Evolutionary conservation across 768 basidiomycete genomes (phyloP), one percentile per base, ranked within the genome.

Genomic region (Tylopilus intermedius): DNA sequence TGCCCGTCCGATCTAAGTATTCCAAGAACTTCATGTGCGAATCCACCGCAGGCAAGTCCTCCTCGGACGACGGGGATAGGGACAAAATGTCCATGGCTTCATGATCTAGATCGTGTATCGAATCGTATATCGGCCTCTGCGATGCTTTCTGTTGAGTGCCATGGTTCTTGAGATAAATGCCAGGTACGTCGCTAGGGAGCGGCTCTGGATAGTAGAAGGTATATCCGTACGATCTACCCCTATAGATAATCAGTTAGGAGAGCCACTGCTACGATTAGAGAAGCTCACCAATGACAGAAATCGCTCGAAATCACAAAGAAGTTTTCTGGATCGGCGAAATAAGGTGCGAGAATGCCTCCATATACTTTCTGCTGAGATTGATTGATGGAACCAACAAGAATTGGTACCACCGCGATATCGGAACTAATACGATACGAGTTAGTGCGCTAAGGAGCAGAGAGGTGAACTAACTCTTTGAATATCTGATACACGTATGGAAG

Each of bases 221-320:
- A 71, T 94, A 95, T 13, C 80, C 81, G 67, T 93, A 96, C 42
- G 91, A 80, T 7, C 77, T 76, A 10, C 93, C 93, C 92, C 90
- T 91, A 56, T 45, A 6, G 47, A 50, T 8, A 11, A 40, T 60
- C 43, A 49, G 26, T 44, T 38, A 47, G 21, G 30, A 18, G 29
- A 27, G 44, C 47, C 41, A 15, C 35, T 38, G 11, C 14, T 21
- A 22, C 32, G 21, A 48, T 38, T 43, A 51, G 26, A 35, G 41
- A 7, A 30, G 58, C 80, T 56, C 50, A 94, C 94, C 96, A 99
- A 68, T 99, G 96, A 65, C 96, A 98, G 67, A 99, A 99, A 69
- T 99, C 96, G 53, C 89, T 91, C 5, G 94, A 97, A 47, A 96
- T 79, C 41, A 98, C 84, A 62, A 85, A 93, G 55, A 98, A 76